Evolutionary conservation across 129 eudicot species (phyloP), one percentile per base, ranked within the genome.

Genomic region (Arctium lappa): DNA sequence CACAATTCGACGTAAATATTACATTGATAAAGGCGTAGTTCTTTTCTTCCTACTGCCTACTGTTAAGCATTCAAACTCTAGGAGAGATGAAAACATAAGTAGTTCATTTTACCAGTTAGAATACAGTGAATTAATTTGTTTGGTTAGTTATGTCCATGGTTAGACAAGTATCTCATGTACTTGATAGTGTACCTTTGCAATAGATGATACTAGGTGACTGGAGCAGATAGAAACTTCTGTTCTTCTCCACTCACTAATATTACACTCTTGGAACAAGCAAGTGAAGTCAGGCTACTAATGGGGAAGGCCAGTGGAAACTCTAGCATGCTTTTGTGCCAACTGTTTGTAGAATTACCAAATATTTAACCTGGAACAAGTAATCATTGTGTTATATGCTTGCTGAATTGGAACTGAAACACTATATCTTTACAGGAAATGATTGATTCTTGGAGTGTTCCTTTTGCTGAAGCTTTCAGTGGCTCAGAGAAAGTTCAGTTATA

Each of bases 361-460:
- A 16, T n/a, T 30, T 12, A 60, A 60, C 68, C 8, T 60, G 68
- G 68, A 60, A n/a, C 27, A 16, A 60, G 33, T 66, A 9, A 9
- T 7, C 16, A 2, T n/a, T 10, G 27, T 32, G 8, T 56, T 74
- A 56, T 38, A 6, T 74, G 50, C 38, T 16, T 42, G 7, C 75
- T 18, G 80, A 78, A 77, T 39, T 44, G 37, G 81, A 69, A 63
- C 48, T 80, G 65, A 79, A 48, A 36, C 56, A 18, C 79, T 37
- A 8, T 40, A 39, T 2, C 82, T 46, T 88, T 77, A 65, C 91
- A 93, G 99, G 86, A 56, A 40, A 91, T 95, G 99, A 82, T 81
- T 68, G 91, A 95, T 83, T 93, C 99, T 56, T 95, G 99, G 99
- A 88, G 88, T 79, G 62, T 44, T 85, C 98, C 98, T 27, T 95